phyloP scores from a whole-genome alignment of 345 rosid species.

The Psidium guajava region DNA sequence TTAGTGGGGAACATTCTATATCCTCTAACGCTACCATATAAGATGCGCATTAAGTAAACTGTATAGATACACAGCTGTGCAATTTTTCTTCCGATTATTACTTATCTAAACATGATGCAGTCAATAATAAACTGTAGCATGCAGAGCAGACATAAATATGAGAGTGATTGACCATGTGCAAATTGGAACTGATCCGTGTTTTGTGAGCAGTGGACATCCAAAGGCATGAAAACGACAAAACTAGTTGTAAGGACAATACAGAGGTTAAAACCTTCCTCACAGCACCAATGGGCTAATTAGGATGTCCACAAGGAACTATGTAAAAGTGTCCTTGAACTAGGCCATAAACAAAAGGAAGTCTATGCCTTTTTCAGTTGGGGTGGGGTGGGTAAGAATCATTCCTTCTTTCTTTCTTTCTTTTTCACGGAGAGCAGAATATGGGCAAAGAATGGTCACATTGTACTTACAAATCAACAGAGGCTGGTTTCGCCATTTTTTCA shows the following conservation, averaged over 20 bases:
- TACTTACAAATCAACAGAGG: neutral
- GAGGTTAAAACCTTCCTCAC: neutral
- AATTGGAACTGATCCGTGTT: neutral
- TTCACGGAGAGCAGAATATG: neutral
- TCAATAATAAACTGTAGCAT: neutral
- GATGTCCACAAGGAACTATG: neutral
- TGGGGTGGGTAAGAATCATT: neutral
- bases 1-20: neutral
- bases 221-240: neutral
- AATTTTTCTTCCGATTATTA: neutral
- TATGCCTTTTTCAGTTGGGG: neutral
- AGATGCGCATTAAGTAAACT: neutral
- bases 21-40: neutral
- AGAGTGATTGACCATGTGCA: neutral
- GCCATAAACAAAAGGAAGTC: neutral
- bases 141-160: neutral
- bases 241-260: neutral
- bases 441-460: neutral
- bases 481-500: neutral
- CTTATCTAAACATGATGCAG: neutral
- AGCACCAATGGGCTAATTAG: neutral
- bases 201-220: neutral
- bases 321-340: neutral
- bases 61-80: neutral
- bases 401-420: neutral